Conservation (phyloP, 179 eudicot species). For the Camellia oleifera region DNA sequence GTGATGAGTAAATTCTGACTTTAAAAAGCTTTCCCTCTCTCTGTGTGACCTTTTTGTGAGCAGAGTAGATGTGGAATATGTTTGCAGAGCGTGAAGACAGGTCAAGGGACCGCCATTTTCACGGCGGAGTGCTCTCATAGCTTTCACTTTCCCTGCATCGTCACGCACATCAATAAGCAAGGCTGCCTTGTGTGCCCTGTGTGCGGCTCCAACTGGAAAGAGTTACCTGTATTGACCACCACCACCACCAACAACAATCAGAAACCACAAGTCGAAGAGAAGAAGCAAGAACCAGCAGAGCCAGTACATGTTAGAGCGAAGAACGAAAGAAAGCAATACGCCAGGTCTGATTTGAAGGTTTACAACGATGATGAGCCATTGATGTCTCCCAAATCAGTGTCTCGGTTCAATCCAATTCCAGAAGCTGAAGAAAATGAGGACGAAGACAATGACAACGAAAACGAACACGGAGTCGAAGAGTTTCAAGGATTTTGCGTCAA, state of each 20-base stretch:
- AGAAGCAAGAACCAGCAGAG: slow-evolving; percentile 12
- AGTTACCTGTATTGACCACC: slow-evolving; percentile 47
- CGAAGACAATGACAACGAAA: slow-evolving; percentile 20
- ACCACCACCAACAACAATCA: slow-evolving; percentile 26
- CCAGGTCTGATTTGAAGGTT: slow-evolving; percentile 34
- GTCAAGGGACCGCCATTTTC: slow-evolving; percentile 73
- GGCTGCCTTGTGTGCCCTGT: slow-evolving; percentile 58
- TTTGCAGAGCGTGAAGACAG: slow-evolving; percentile 58
- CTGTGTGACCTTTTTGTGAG: neutral
- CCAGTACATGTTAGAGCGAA: slow-evolving; percentile 21
- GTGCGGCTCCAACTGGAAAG: slow-evolving; percentile 60
- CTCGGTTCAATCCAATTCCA: slow-evolving; percentile 63
- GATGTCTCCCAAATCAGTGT: slow-evolving; percentile 41
- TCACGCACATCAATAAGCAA: slow-evolving; percentile 50
- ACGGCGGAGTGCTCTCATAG: slow-evolving; percentile 92
- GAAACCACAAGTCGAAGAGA: slow-evolving; percentile 12
- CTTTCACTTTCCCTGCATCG: slow-evolving; percentile 81
- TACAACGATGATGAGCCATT: slow-evolving; percentile 89
- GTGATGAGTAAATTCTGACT: neutral
- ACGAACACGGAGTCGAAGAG: slow-evolving; percentile 26
- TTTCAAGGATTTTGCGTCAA: slow-evolving; percentile 62
- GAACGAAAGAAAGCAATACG: slow-evolving; percentile 20
- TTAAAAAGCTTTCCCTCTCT: neutral
- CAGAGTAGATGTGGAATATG: slow-evolving; percentile 84
- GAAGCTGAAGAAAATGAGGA: slow-evolving; percentile 54